Conservation (phyloP, 2,329 filamentous ascomycete genomes). For the Pyricularia grisea region DNA sequence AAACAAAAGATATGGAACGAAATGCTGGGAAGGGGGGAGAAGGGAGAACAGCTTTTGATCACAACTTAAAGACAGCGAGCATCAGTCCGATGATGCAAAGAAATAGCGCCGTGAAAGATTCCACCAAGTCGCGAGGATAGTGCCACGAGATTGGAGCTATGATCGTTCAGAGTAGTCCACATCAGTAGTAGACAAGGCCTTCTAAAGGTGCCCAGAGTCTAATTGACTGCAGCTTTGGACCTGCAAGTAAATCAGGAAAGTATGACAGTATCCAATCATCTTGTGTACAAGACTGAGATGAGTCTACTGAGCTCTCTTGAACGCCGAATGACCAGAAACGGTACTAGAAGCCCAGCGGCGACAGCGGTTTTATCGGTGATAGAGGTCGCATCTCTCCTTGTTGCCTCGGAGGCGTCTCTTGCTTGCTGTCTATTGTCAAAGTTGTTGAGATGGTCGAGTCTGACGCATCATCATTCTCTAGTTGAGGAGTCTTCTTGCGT, state of each 20-base stretch:
- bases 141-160: background rate
- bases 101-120: background rate
- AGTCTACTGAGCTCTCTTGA: background rate
- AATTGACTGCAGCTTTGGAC: background rate
- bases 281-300: background rate
- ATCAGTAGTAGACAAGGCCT: background rate
- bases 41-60: conserved; percentile 6
- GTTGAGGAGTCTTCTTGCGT: conserved; percentile 9
- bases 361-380: conserved; percentile 58
- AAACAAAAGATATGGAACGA: conserved; percentile 1
- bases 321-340: background rate
- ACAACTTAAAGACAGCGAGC: conserved; percentile 1
- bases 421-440: conserved; percentile 34
- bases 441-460: conserved; percentile 34
- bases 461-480: conserved; percentile 32
- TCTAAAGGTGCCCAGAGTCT: background rate
- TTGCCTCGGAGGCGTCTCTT: conserved; percentile 22
- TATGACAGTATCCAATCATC: background rate
- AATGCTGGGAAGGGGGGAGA: background rate
- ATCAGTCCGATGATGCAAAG: background rate
- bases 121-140: background rate
- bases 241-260: background rate
- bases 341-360: conserved; percentile 46
- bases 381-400: conserved; percentile 38
- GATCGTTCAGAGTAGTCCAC: background rate